Percentiles rank a stretch among this genome's conserved stretches.
Conservation (phyloP, 2,329 filamentous ascomycete species). For the Colletotrichum sublineola region DNA sequence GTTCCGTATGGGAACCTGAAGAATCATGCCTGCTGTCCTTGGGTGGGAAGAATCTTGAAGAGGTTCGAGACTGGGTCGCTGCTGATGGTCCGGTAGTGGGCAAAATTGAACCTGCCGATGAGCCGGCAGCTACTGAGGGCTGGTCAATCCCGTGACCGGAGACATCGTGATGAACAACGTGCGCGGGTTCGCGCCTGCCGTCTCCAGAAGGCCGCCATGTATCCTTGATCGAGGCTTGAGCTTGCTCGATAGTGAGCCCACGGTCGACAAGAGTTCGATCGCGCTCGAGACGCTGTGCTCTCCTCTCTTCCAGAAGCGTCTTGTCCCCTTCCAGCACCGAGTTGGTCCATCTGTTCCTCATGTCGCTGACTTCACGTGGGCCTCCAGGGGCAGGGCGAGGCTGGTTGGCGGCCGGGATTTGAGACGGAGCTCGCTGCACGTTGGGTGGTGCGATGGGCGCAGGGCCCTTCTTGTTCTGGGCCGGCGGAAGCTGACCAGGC, state of each 20-base stretch:
- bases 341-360: constrained; percentile 56
- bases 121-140: not conserved
- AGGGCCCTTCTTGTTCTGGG: constrained; percentile 54
- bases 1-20: constrained; percentile 49
- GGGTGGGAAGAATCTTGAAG: constrained; percentile 74
- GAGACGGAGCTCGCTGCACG: constrained; percentile 40
- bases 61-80: constrained; percentile 62
- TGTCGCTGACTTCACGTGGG: constrained; percentile 35
- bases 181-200: constrained; percentile 52
- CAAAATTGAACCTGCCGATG: not conserved
- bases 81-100: constrained; percentile 42
- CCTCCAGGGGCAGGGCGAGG: constrained; percentile 17
- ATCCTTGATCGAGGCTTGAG: constrained; percentile 64
- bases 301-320: constrained; percentile 55
- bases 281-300: constrained; percentile 56
- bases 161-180: constrained; percentile 47
- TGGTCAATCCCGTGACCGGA: constrained; percentile 10
- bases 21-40: constrained; percentile 63
- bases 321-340: constrained; percentile 63
- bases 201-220: constrained; percentile 64
- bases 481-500: constrained; percentile 46
- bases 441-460: constrained; percentile 60
- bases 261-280: constrained; percentile 61
- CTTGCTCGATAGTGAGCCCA: constrained; percentile 59
- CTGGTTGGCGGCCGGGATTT: constrained; percentile 21